Evolutionary conservation across 352 stramenopile genomes (phyloP).

Genomic region (Phytophthora meadii): DNA sequence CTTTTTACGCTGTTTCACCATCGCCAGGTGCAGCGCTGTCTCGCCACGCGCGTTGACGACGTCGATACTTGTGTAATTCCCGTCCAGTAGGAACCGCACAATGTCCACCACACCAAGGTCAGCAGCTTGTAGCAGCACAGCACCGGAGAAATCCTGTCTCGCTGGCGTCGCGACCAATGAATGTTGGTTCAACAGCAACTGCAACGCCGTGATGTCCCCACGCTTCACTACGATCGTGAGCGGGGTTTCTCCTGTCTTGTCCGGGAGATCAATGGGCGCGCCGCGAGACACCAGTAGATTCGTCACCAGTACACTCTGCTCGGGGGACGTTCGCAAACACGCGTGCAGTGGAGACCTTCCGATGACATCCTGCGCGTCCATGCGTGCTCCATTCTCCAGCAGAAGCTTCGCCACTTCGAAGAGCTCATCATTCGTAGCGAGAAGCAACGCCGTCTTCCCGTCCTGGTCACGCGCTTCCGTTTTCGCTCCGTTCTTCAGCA

Average conservation of each 20-base stretch:
- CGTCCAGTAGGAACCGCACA: slow-evolving; percentile 34
- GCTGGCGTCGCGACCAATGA: slow-evolving; percentile 28
- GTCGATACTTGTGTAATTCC: slow-evolving; percentile 35
- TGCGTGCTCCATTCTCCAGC: slow-evolving; percentile 33
- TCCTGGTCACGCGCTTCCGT: slow-evolving; percentile 33
- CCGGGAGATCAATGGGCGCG: slow-evolving; percentile 31
- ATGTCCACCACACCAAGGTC: slow-evolving; percentile 33
- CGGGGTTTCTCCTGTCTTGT: slow-evolving; percentile 32
- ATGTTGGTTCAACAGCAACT: slow-evolving; percentile 42
- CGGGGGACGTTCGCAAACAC: slow-evolving; percentile 25
- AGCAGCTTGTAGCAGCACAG: slow-evolving; percentile 34
- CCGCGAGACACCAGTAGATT: slow-evolving; percentile 39
- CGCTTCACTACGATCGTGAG: slow-evolving; percentile 32
- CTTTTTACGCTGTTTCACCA: slow-evolving; percentile 32
- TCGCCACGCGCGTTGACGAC: slow-evolving; percentile 40
- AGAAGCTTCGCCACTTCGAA: slow-evolving; percentile 37
- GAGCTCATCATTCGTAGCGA: slow-evolving; percentile 45
- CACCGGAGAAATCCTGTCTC: slow-evolving; percentile 31
- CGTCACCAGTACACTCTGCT: slow-evolving; percentile 36
- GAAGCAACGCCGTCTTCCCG: slow-evolving; percentile 40
- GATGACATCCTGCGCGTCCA: slow-evolving; percentile 32
- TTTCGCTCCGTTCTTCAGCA: slow-evolving; percentile 35
- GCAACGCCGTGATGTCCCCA: slow-evolving; percentile 31
- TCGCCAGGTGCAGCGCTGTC: slow-evolving; percentile 41
- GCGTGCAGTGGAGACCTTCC: slow-evolving; percentile 33